Evolutionary conservation across 768 basidiomycete species (phyloP), one percentile per base, ranked within the genome.

Genomic region (Filobasidium floriforme): DNA sequence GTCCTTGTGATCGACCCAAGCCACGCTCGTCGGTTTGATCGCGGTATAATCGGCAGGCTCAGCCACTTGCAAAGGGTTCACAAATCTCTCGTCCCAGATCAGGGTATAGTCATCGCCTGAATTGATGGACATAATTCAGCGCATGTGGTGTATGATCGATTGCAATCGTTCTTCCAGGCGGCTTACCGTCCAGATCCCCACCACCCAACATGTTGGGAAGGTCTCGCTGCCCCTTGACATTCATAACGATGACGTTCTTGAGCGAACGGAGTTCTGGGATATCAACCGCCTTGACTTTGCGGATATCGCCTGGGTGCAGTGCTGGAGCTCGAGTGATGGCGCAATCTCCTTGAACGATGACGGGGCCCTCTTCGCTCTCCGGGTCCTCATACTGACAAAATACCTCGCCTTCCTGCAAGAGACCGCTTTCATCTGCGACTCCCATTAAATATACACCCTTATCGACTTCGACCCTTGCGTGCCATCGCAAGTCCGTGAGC

Each of bases 251-350:
- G 22, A 72, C 71, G 57, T 72, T 72, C 37, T 49, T 32, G 32
- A 72, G 59, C 32, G 65, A 52, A n/a, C 55, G 66, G 7, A 72
- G 67, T 43, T 61, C 61, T 7, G 62, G 61, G 14, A 60, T 49
- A 40, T 72, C 62, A 19, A 72, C 71, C 1, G 66, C 66, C 41
- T 61, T 41, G 1, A 70, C 69, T 22, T 63, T 44, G n/a, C 67
- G 69, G 54, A 72, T 67, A 44, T 72, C 71, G 7, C 70, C 68
- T 19, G 64, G 66, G 52, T 72, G 71, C 61, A 72, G 57, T 29
- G 71, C 69, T 7, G 71, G 69, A 1, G 69, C 69, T 60, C 69
- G 66, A 22, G 57, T 65, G 46, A 70, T 65, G 9, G 62, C 60
- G 41, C 67, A 68, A 24, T 40, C 22, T 9, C 69, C 69, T 9